A percentile compares a stretch with the other conserved stretches of the same genome.
phyloP scores from a whole-genome alignment of 1,284 basidiomycete genomes.

The Ceratobasidium sp. region DNA sequence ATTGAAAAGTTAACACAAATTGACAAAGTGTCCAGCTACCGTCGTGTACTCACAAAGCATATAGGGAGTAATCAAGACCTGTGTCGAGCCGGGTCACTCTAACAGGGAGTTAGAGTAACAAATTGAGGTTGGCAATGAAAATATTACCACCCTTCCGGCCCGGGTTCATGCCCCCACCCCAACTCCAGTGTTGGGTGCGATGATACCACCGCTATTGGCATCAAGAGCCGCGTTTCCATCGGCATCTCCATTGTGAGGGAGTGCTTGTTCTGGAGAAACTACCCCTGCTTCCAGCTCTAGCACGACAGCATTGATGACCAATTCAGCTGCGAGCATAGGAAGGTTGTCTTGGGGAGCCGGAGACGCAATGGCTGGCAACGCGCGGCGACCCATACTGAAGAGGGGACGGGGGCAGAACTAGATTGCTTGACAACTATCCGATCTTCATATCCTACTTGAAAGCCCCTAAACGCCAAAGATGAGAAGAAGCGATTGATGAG shows the following conservation, averaged over 20 bases:
- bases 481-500: too few relatives aligned
- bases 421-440: background rate
- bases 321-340: background rate
- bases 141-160: background rate
- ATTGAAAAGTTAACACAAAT: background rate
- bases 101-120: background rate
- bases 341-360: background rate
- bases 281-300: background rate
- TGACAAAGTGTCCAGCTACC: background rate
- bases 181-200: background rate
- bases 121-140: background rate
- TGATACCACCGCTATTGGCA: too few relatives aligned
- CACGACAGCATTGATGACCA: background rate
- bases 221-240: background rate
- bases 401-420: background rate
- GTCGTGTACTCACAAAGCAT: background rate
- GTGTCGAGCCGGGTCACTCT: background rate
- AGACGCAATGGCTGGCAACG: background rate
- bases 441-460: background rate
- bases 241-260: background rate
- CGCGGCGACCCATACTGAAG: constrained; percentile 2
- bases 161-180: background rate
- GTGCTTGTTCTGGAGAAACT: background rate
- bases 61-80: background rate
- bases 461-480: background rate